Conservation (phyloP, 164 flowering plant species). For the Amborella trichopoda region DNA sequence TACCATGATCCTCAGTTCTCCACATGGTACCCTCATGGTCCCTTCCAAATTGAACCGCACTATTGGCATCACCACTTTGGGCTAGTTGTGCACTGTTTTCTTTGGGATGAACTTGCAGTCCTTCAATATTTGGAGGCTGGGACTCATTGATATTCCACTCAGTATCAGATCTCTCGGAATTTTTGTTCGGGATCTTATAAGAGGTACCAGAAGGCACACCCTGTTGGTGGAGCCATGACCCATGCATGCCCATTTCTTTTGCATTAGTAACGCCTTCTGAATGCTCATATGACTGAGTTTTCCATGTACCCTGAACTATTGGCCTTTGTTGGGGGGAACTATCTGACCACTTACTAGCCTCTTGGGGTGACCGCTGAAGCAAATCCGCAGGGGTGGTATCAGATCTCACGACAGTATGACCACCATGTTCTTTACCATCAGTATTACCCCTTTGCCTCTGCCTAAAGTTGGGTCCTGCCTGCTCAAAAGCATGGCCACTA, state of each 20-base stretch:
- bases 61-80: slow-evolving; percentile 15
- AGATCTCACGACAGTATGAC: slow-evolving; percentile 2
- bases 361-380: slow-evolving; percentile 22
- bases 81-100: slow-evolving; percentile 7
- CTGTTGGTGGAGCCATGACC: slow-evolving; percentile 18
- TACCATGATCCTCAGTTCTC: slow-evolving; percentile 10
- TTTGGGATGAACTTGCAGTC: slow-evolving; percentile 2
- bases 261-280: slow-evolving; percentile 15
- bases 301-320: slow-evolving; percentile 22
- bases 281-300: slow-evolving; percentile 22
- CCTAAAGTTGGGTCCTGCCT: slow-evolving; percentile 15
- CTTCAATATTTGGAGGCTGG: slow-evolving; percentile 10
- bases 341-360: slow-evolving; percentile 27
- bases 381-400: slow-evolving; percentile 25
- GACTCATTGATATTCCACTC: slow-evolving; percentile 18
- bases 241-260: slow-evolving; percentile 9
- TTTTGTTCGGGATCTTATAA: slow-evolving; percentile 11
- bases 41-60: slow-evolving; percentile 10
- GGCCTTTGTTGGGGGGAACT: slow-evolving; percentile 21
- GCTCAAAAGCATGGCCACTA: slow-evolving; percentile 26
- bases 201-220: slow-evolving; percentile 12
- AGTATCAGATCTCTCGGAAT: slow-evolving; percentile 10
- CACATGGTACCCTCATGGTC: slow-evolving; percentile 15
- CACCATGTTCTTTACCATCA: not conserved
- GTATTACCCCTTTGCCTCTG: slow-evolving; percentile 17